Evolutionary conservation across 257 asterid genomes (phyloP), one percentile per base, ranked within the genome.

Genomic region (Agastache rugosa): DNA sequence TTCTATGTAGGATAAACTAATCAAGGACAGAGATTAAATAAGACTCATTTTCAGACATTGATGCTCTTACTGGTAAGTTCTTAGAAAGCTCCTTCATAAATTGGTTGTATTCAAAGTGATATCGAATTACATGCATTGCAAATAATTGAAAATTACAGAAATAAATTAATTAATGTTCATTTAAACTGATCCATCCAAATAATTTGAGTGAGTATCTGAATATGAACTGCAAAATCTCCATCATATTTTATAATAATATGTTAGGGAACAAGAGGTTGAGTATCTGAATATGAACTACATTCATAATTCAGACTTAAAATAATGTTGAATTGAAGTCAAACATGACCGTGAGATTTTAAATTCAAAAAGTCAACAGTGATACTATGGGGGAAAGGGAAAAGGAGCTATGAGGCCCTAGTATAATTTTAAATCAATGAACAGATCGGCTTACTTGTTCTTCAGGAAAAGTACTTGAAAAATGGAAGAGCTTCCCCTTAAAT

Each of bases 381-480:
- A 14, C 66, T 23, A 8, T 8, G 67, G 27, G 20, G 44, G 6
- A 5, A 50, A 66, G 11, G 23, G 48, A 58, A 58, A 53, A 58
- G 45, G 39, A 58, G 60, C 75, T 47, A 61, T n/a, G 25, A 19
- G 72, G 53, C 19, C 55, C 35, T 22, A 47, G 11, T 6, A 68
- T 31, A 42, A 25, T 63, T 61, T 16, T 17, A 47, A 51, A 42
- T 16, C 51, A 67, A 75, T 61, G 48, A 50, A 68, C 47, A 67
- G 22, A 74, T 50, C 60, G 67, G 67, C 88, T 84, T 84, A 92
- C 99, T 87, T 88, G 93, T 73, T 88, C 89, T 76, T 72, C 88
- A 54, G 98, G 98, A 79, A 95, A 95, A 25, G 93, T 87, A 79
- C 74, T 75, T 62, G 97, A 92, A 73, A 95, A 92, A 66, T 88